Conservation (phyloP, 192 early-diverging fungal genomes). For the Coemansia interrupta region DNA sequence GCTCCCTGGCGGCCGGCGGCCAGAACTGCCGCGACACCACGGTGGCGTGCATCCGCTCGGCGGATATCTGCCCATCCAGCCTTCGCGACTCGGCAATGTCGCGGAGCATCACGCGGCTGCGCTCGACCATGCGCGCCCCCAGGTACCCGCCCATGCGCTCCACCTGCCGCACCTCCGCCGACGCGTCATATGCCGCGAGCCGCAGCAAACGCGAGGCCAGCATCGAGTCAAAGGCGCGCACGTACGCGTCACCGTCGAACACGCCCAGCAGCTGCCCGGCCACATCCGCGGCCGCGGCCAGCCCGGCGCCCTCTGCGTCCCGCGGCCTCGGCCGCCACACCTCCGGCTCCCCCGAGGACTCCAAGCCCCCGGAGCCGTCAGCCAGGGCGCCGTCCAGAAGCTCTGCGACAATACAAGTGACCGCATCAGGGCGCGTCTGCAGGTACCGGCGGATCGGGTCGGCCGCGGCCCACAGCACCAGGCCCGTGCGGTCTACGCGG, state of each 20-base stretch:
- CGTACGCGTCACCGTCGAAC: slow-evolving; percentile 69
- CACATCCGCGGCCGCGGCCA: slow-evolving; percentile 56
- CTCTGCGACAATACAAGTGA: slow-evolving; percentile 62
- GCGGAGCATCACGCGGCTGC: slow-evolving; percentile 79
- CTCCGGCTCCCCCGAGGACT: too few relatives aligned
- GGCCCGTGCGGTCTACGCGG: slow-evolving; percentile 64
- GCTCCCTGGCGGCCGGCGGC: slow-evolving; percentile 44
- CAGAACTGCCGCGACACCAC: slow-evolving; percentile 69
- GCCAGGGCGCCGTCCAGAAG: slow-evolving; percentile 53
- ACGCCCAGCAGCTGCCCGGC: slow-evolving; percentile 65
- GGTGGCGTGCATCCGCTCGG: slow-evolving; percentile 22
- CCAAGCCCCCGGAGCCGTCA: too few relatives aligned
- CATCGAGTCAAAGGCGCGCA: slow-evolving; percentile 64
- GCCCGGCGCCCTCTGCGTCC: too few relatives aligned
- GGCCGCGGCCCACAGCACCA: slow-evolving; percentile 62
- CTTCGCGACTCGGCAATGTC: slow-evolving; percentile 73
- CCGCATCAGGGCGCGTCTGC: slow-evolving; percentile 62
- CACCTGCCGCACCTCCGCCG: slow-evolving; percentile 62
- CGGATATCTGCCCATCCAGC: slow-evolving; percentile 54
- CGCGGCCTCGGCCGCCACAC: too few relatives aligned
- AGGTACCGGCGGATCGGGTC: slow-evolving; percentile 60
- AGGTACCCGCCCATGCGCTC: slow-evolving; percentile 75
- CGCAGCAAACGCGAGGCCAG: slow-evolving; percentile 57
- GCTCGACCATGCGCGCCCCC: slow-evolving; percentile 58
- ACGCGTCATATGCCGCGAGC: slow-evolving; percentile 50